These are phyloP conservation scores for Forsythia viridissima DNA, from an alignment of 257 asterid genomes.

Conservation along the genomic window DNA sequence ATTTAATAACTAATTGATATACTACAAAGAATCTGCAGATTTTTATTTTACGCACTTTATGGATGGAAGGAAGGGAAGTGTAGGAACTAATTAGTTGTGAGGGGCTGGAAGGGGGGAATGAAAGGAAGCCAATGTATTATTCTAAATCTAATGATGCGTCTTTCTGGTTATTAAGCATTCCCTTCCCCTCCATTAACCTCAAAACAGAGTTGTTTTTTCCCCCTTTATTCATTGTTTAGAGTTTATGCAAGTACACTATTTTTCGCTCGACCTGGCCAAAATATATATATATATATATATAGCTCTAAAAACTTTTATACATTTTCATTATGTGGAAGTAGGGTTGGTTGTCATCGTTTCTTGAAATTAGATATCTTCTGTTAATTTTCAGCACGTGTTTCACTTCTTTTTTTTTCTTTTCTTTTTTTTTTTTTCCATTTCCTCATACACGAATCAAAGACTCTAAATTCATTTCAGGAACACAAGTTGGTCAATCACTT, in stretches of 20 bases:
- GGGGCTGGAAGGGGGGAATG: neutral
- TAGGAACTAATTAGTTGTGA: neutral
- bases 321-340: neutral
- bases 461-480: neutral
- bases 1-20: too few relatives aligned
- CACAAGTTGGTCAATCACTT: neutral
- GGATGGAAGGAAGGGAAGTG: neutral
- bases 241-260: neutral
- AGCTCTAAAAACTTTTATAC: neutral
- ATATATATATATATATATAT: neutral
- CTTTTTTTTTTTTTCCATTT: neutral
- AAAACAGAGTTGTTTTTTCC: neutral
- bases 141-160: neutral
- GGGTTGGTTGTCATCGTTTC: neutral
- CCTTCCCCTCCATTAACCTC: neutral
- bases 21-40: too few relatives aligned
- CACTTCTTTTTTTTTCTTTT: neutral
- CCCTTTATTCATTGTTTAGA: neutral
- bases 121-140: neutral
- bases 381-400: neutral
- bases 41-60: neutral
- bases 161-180: neutral
- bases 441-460: neutral
- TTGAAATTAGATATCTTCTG: neutral
- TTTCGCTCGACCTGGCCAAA: neutral